These are phyloP conservation scores for Cornus controversa DNA, from an alignment of 148 eudicot genomes.

Conservation along the genomic window DNA sequence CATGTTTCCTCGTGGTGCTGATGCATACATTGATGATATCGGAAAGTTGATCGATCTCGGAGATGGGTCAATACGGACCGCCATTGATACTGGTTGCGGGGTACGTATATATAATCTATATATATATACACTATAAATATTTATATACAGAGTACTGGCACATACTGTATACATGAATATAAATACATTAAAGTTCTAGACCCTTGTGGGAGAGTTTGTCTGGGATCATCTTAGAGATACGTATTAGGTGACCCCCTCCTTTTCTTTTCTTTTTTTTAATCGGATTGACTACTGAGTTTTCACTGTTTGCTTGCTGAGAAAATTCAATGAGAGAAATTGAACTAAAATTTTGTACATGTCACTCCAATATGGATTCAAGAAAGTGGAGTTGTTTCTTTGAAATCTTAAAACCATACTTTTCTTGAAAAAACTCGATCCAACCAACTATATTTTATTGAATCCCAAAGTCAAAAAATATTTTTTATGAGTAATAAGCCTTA, in stretches of 20 bases:
- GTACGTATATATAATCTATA: constrained; percentile 36
- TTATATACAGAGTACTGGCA: too few species aligned
- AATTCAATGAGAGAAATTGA: background rate
- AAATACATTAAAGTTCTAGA: background rate
- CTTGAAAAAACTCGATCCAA: too few species aligned
- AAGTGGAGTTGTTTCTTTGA: too few species aligned
- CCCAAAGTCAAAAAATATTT: too few species aligned
- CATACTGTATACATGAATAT: background rate
- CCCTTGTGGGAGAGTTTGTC: background rate
- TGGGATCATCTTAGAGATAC: background rate
- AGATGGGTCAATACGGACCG: constrained; percentile 78
- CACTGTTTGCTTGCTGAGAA: constrained; percentile 7
- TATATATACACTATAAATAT: background rate
- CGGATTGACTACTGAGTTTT: background rate
- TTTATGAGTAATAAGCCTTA: too few species aligned
- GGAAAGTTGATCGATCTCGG: constrained; percentile 57
- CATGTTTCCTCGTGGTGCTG: constrained; percentile 83
- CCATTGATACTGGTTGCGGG: constrained; percentile 97
- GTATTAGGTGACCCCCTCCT: too few species aligned
- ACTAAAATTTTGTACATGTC: too few species aligned
- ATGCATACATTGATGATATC: constrained; percentile 80
- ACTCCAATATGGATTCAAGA: too few species aligned
- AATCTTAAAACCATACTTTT: too few species aligned
- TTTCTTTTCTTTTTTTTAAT: background rate
- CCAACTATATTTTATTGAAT: too few species aligned